Evolutionary conservation across 139 green algal genomes (phyloP), one percentile per base, ranked within the genome.

Genomic region (Nannochloris sp.): DNA sequence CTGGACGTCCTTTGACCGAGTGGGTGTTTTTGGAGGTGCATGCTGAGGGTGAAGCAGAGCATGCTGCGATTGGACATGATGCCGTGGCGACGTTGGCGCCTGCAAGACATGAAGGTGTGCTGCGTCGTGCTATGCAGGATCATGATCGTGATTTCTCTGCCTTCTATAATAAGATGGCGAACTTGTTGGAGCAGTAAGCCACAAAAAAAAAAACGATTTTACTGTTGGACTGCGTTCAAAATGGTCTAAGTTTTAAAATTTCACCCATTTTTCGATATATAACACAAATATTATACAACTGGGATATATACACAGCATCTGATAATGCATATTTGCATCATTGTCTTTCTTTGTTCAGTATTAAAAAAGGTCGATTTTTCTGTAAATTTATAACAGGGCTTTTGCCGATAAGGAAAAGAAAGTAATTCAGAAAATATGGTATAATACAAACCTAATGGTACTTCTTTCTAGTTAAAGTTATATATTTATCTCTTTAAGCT

Each of bases 1-100:
- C 57, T 30, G 64, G 69, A n/a, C 48, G 75, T n/a, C 54, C 61
- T 19, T 60, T 85, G 34, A 77, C 32, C 3, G 83, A 95, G 71
- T 96, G 89, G 87, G 57, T 92, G 31, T 96, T 96, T 73, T 72
- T 96, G 37, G 89, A 95, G 81, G 74, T 90, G 36, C 88, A 95
- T 63, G 88, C 88, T 4, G 88, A 95, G 76, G 87, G 87, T 47
- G 90, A 97, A 83, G 83, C 83, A 8, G 90, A 95, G 83, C 90
- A 97, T 65, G 90, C 90, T 31, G 89, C 81, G 44, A 90, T 97
- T 56, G 90, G 90, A 24, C 90, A 97, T 79, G 81, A 78, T 35
- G 90, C 90, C 1, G 89, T 91, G 34, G 67, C 85, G n/a, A 79
- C 73, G 60, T 73, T 95, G 57, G 71, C 37, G 83, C 85, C 89